Conservation (phyloP, 2,329 filamentous ascomycete species). For the Rugonectria rugulosa region DNA sequence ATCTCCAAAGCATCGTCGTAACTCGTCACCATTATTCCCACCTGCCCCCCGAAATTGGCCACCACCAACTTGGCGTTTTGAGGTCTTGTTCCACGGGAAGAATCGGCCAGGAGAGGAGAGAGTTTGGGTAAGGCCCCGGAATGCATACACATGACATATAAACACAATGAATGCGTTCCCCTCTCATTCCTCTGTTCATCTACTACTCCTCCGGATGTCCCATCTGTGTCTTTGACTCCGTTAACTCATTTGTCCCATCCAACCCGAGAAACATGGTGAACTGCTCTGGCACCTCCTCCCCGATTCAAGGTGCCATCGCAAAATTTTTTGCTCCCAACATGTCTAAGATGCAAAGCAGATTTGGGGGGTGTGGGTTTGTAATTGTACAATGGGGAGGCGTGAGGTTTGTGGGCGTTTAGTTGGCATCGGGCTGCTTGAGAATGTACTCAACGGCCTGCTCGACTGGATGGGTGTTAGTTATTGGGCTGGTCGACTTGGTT, state of each 20-base stretch:
- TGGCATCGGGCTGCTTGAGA: constrained; percentile 88
- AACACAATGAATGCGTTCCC: constrained; percentile 7
- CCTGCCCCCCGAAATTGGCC: neutral
- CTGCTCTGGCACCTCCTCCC: constrained; percentile 17
- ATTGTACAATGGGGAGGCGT: constrained; percentile 39
- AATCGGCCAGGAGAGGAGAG: constrained; percentile 8
- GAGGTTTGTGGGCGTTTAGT: constrained; percentile 51
- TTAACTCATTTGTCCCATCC: neutral
- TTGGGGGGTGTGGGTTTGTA: constrained; percentile 24
- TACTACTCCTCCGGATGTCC: neutral
- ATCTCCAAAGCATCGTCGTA: neutral
- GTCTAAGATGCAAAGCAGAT: constrained; percentile 25
- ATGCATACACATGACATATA: constrained; percentile 6
- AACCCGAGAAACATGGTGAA: constrained; percentile 1
- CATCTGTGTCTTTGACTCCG: neutral
- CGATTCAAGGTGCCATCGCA: constrained; percentile 14
- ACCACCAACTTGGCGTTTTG: constrained; percentile 7
- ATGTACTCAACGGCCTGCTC: constrained; percentile 97
- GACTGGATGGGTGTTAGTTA: constrained; percentile 60
- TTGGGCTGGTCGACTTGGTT: neutral
- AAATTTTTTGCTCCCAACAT: constrained; percentile 25
- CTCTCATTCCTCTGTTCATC: neutral
- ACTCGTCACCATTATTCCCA: constrained; percentile 1
- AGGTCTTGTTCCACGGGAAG: neutral
- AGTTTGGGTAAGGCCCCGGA: constrained; percentile 1